Base-by-base conservation (phyloP, 768 basidiomycete genomes). In the Macrolepiota fuliginosa region DNA sequence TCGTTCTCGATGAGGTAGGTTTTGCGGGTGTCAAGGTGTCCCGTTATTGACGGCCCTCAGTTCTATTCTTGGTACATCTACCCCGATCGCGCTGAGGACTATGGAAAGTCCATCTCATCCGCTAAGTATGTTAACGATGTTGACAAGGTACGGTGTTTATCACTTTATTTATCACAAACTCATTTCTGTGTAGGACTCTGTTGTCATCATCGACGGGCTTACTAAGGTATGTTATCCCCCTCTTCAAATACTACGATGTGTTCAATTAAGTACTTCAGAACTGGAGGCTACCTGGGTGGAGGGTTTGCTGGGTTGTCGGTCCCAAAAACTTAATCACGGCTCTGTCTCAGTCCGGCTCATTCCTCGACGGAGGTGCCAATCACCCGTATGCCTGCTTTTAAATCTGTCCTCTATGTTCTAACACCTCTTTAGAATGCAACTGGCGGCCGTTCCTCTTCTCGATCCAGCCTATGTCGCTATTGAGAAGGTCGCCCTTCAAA, bases 31-130 rank as follows among this genome's bases (percentile, higher is more conserved):
- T 35, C 15, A 29, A 17, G 19, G 19, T n/a, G 17, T 42, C 27
- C 35, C 45, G 24, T 58, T 37, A 27, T 57, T 56, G 27, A 55
- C 27, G 56, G 50, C 27, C 49, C 52, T n/a, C 65, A 96, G 88
- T 94, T 96, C 74, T 96, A 97, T 70, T 93, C 91, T 10, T 96
- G 94, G 93, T 96, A 96, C 72, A 89, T 94, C 57, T 96, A 96
- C 71, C 92, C 89, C 11, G 91, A 96, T 49, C 74, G 85, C 61
- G 85, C 86, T 12, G 77, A 81, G 56, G 91, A 94, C 63, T 81
- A 81, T 60, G 94, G 94, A 15, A 85, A 86, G 63, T 88, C 90
- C 9, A 72, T 96, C 29, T 94, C 91, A 9, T 91, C 90, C 0
- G 94, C 95, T 0, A 81, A 83, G 70, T 96, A 88, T 67, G 78